Conservation (phyloP, 169 alveolate species). For the Plasmodium knowlesi region DNA sequence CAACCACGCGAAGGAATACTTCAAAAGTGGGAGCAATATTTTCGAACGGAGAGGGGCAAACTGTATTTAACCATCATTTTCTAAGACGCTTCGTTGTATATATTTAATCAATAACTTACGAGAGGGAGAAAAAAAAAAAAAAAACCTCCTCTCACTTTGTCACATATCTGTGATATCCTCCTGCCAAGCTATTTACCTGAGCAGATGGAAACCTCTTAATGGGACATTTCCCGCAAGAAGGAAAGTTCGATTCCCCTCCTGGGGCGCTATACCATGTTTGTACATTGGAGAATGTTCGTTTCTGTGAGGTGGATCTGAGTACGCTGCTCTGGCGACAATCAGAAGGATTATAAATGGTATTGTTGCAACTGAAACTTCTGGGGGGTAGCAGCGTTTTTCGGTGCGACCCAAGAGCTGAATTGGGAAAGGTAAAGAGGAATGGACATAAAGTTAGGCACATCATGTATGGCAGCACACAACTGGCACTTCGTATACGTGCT, state of each 20-base stretch:
- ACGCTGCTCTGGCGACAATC: background rate
- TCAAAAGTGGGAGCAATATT: background rate
- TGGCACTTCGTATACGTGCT: too few relatives aligned
- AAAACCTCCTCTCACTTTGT: background rate
- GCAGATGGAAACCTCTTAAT: constrained; percentile 1
- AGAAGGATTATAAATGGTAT: background rate
- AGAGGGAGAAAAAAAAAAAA: background rate
- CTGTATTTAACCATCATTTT: background rate
- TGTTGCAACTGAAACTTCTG: constrained; percentile 4
- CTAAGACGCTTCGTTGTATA: background rate
- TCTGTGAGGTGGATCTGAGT: background rate
- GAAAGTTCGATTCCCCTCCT: background rate
- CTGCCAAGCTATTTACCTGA: constrained; percentile 5
- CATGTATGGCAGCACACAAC: background rate
- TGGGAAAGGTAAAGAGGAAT: background rate
- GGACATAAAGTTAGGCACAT: background rate
- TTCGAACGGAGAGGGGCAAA: background rate
- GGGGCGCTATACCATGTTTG: background rate
- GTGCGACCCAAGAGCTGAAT: background rate
- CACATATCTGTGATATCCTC: background rate
- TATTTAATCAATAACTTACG: background rate
- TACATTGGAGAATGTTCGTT: background rate
- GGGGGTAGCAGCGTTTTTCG: background rate
- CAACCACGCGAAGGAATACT: background rate
- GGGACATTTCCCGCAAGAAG: background rate